Percentiles rank a stretch among this genome's conserved stretches.
Evolutionary conservation across 352 stramenopile genomes (phyloP).

Genomic region (Peronospora farinosa): DNA sequence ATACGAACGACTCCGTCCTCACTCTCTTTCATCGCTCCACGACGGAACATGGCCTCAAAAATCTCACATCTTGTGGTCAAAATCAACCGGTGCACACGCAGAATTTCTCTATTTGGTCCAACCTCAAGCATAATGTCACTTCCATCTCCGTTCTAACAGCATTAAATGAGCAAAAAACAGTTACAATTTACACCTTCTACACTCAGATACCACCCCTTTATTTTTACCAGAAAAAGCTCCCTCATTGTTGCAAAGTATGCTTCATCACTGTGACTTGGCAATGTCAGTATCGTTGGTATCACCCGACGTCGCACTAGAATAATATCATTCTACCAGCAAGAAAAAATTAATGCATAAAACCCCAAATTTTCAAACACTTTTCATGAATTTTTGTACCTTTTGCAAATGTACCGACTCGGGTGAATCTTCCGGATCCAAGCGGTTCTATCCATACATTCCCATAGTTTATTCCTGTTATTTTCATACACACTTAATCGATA

Average conservation of each 20-base stretch:
- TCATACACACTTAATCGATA: too few species aligned
- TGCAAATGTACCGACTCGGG: conserved; percentile 81
- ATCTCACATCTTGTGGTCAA: conserved; percentile 85
- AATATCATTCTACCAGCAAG: conserved; percentile 67
- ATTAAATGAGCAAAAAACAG: conserved; percentile 1
- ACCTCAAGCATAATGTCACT: conserved; percentile 75
- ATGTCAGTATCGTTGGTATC: conserved; percentile 27
- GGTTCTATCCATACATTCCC: conserved; percentile 35
- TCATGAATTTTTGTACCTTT: conserved; percentile 33
- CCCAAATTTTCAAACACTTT: background rate
- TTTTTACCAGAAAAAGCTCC: conserved; percentile 51
- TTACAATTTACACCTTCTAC: background rate
- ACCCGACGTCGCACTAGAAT: conserved; percentile 69
- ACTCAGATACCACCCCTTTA: background rate
- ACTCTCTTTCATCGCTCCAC: conserved; percentile 80
- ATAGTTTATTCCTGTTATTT: too few species aligned
- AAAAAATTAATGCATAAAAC: conserved; percentile 1
- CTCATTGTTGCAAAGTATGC: conserved; percentile 74
- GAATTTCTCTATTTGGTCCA: conserved; percentile 49
- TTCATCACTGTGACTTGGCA: conserved; percentile 58
- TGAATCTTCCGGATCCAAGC: conserved; percentile 73
- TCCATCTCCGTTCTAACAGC: conserved; percentile 40
- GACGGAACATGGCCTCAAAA: conserved; percentile 86
- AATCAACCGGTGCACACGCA: conserved; percentile 64
- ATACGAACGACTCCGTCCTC: conserved; percentile 77